A percentile compares a stretch with the other conserved stretches of the same genome.
Evolutionary conservation across 2,329 filamentous ascomycete species (phyloP).

Genomic region (Gaeumannomyces sp.): DNA sequence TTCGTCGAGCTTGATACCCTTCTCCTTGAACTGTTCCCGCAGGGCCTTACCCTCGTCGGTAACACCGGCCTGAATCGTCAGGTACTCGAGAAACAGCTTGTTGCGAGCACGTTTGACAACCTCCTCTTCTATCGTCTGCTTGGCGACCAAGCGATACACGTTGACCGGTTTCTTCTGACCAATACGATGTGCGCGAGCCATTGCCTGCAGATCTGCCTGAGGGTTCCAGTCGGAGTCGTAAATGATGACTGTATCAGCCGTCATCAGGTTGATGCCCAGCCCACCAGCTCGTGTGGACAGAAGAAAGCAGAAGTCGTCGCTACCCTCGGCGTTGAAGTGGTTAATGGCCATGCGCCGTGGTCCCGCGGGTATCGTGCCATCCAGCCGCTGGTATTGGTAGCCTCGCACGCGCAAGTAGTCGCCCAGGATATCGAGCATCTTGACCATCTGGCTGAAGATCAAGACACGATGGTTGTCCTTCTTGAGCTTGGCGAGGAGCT

Average conservation of each 20-base stretch:
- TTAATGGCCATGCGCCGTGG: slow-evolving; percentile 92
- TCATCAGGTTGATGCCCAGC: slow-evolving; percentile 98
- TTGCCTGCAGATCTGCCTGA: slow-evolving; percentile 94
- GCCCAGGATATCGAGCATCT: slow-evolving; percentile 92
- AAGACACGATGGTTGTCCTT: slow-evolving; percentile 91
- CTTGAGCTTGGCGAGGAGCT: slow-evolving; percentile 87
- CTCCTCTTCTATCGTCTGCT: slow-evolving; percentile 97
- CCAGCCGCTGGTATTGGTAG: slow-evolving; percentile 91
- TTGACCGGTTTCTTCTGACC: slow-evolving; percentile 94
- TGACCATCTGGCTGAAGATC: slow-evolving; percentile 99
- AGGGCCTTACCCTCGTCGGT: slow-evolving; percentile 88
- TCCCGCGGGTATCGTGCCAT: slow-evolving; percentile 87
- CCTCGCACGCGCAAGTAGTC: slow-evolving; percentile 90
- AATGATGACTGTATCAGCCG: slow-evolving; percentile 92
- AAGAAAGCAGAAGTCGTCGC: slow-evolving; percentile 93
- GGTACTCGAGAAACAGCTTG: slow-evolving; percentile 93
- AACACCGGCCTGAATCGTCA: slow-evolving; percentile 94
- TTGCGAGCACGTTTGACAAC: slow-evolving; percentile 93
- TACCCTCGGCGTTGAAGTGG: slow-evolving; percentile 95
- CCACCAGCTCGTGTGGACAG: slow-evolving; percentile 93
- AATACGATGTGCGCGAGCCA: slow-evolving; percentile 97
- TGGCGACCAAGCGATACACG: slow-evolving; percentile 92
- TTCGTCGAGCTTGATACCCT: slow-evolving; percentile 66
- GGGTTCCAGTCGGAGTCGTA: slow-evolving; percentile 99
- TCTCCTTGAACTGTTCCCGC: slow-evolving; percentile 69